Percentiles rank a stretch among this genome's conserved stretches.
phyloP scores from a whole-genome alignment of 2,329 filamentous ascomycete genomes.

The Talaromyces sp. region DNA sequence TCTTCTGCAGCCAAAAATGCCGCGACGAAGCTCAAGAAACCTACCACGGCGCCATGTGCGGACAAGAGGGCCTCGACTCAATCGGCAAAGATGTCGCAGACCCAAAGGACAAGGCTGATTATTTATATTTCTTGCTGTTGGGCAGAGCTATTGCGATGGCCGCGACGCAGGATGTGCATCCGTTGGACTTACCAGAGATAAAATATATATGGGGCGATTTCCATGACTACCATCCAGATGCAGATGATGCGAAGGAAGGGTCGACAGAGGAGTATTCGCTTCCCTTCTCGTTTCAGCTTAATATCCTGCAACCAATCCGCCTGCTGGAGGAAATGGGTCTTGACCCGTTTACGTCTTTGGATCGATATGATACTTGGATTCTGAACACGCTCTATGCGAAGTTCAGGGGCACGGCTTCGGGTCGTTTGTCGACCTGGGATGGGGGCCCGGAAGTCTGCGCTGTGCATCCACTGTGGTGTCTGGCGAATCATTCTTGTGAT shows the following conservation, averaged over 20 bases:
- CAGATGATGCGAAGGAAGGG: slow-evolving; percentile 25
- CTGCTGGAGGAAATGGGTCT: slow-evolving; percentile 64
- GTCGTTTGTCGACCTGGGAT: slow-evolving; percentile 71
- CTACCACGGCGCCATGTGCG: slow-evolving; percentile 62
- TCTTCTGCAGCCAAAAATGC: slow-evolving; percentile 61
- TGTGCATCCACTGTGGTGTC: slow-evolving; percentile 92
- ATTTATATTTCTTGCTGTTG: slow-evolving; percentile 60
- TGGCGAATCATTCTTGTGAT: slow-evolving; percentile 94
- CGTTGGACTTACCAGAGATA: slow-evolving; percentile 59
- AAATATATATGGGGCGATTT: slow-evolving; percentile 69
- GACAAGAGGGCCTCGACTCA: slow-evolving; percentile 54
- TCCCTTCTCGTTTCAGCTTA: slow-evolving; percentile 61
- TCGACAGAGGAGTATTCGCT: slow-evolving; percentile 35
- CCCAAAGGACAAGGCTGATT: slow-evolving; percentile 58
- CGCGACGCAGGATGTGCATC: slow-evolving; percentile 58
- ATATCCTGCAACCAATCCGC: slow-evolving; percentile 59
- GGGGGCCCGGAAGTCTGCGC: slow-evolving; percentile 87
- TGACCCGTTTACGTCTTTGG: slow-evolving; percentile 54
- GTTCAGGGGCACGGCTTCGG: slow-evolving; percentile 88
- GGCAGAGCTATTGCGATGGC: slow-evolving; percentile 61
- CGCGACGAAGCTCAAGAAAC: slow-evolving; percentile 53
- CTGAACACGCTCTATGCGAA: slow-evolving; percentile 91
- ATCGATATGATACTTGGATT: slow-evolving; percentile 55
- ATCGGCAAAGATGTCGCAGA: slow-evolving; percentile 58
- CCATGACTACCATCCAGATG: slow-evolving; percentile 29